Base-by-base conservation (phyloP, 345 rosid genomes). In the Salix dunnii region DNA sequence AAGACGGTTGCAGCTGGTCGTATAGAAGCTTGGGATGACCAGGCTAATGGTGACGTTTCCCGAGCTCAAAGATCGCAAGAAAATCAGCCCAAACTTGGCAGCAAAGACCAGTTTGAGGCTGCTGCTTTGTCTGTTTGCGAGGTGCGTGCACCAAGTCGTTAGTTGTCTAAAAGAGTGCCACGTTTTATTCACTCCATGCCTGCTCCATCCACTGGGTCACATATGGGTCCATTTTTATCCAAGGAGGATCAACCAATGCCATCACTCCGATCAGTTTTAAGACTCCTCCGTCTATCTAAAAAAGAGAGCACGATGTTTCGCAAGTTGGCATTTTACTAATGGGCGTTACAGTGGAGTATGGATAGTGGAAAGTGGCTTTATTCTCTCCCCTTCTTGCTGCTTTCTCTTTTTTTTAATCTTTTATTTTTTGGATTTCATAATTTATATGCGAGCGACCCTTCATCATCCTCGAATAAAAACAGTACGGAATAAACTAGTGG, bases 31-130 rank as follows among this genome's bases (percentile, higher is more conserved):
- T 7, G n/a, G 58, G 60, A 51, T 20, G 25, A 0, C 0, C 23
- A 13, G 23, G 30, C 53, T 33, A 61, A 5, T 5, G 67, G 71
- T 71, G 43, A 36, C 76, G 33, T 72, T 72, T 38, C 60, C 77
- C 33, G 43, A 67, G 72, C 67, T 18, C n/a, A 20, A 17, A 72
- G 21, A 43, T 69, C 2, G 21, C 17, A 43, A 43, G n/a, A 17
- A 46, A 46, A 10, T 30, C 23, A 33, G 23, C 27, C 9, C 27
- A 21, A 48, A 49, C 55, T 49, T 49, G 16, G 36, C 12, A 16
- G 33, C 35, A 30, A 21, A 33, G 69, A 4, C 35, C 23, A 31
- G 25, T 31, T 13, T 30, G 33, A 31, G 67, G 33, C 67, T 25
- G 33, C 67, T 25, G 67, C 38, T 31, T 65, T 65, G 68, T 18